Evolutionary conservation across 1,139 yeast genomes (phyloP).

Genomic region (Pichia sp.): DNA sequence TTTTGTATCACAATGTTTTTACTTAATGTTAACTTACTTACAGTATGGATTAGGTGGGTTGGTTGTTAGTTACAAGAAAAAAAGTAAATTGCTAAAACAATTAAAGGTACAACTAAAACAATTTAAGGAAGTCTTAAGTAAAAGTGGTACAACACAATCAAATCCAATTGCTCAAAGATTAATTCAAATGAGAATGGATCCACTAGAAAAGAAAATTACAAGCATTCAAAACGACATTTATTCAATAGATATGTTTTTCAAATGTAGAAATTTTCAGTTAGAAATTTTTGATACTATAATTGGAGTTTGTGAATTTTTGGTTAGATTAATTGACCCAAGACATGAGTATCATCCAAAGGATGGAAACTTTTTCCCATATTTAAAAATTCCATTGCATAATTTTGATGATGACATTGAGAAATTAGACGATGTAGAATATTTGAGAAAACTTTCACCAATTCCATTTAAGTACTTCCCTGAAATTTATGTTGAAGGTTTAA

Average conservation of each 20-base stretch:
- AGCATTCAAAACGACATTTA: slow-evolving; percentile 41
- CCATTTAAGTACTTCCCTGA: slow-evolving; percentile 88
- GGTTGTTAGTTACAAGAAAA: slow-evolving; percentile 48
- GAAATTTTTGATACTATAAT: slow-evolving; percentile 71
- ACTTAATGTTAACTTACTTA: slow-evolving; percentile 65
- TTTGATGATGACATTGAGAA: slow-evolving; percentile 45
- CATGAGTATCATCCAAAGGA: slow-evolving; percentile 53
- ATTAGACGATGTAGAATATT: slow-evolving; percentile 64
- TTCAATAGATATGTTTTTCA: slow-evolving; percentile 55
- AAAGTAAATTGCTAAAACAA: slow-evolving; percentile 48
- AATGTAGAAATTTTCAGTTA: slow-evolving; percentile 47
- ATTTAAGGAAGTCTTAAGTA: slow-evolving; percentile 33
- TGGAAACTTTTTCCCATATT: slow-evolving; percentile 22
- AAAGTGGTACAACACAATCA: slow-evolving; percentile 13
- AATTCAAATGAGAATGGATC: slow-evolving; percentile 23
- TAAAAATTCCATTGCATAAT: slow-evolving; percentile 61
- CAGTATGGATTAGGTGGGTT: slow-evolving; percentile 90
- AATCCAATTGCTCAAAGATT: slow-evolving; percentile 31
- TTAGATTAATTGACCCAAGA: slow-evolving; percentile 64
- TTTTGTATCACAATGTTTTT: slow-evolving; percentile 86
- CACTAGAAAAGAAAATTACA: slow-evolving; percentile 23
- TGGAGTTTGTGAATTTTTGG: slow-evolving; percentile 68
- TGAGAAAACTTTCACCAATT: slow-evolving; percentile 57
- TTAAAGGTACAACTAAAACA: slow-evolving; percentile 45
- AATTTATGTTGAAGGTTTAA: slow-evolving; percentile 75